Conservation (phyloP, 2,329 filamentous ascomycete genomes). For the Talaromyces sp. region DNA sequence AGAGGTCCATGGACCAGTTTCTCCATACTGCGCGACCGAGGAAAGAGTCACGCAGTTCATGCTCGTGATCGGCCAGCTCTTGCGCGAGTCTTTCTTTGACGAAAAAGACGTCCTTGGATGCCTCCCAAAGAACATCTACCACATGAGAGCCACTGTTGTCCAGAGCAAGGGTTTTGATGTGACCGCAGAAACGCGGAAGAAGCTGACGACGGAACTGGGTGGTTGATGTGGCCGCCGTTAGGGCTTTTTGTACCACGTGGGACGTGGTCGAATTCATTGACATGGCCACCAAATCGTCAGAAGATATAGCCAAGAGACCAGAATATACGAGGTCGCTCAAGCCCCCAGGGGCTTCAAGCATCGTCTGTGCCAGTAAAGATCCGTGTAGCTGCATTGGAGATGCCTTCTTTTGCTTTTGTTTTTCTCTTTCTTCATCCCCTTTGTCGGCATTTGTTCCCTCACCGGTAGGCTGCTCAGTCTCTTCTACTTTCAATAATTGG, state of each 20-base stretch:
- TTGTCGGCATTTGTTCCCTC: constrained; percentile 28
- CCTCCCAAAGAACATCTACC: constrained; percentile 60
- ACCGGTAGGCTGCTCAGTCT: constrained; percentile 44
- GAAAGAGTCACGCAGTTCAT: constrained; percentile 56
- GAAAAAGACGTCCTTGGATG: constrained; percentile 58
- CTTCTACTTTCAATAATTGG: constrained; percentile 55
- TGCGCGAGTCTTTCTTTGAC: constrained; percentile 63
- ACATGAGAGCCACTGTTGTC: constrained; percentile 61
- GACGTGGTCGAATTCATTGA: constrained; percentile 57
- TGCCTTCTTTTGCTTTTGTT: constrained; percentile 34
- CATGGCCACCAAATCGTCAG: constrained; percentile 56
- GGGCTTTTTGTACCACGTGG: constrained; percentile 58
- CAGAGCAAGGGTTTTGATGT: constrained; percentile 55
- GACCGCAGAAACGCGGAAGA: constrained; percentile 57
- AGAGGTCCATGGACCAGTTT: constrained; percentile 70
- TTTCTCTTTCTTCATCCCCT: constrained; percentile 7
- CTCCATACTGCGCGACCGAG: constrained; percentile 64
- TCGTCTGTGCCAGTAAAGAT: constrained; percentile 71
- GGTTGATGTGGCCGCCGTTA: constrained; percentile 50
- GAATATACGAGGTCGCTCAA: constrained; percentile 67
- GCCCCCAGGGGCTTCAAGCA: constrained; percentile 67
- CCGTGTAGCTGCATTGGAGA: constrained; percentile 63
- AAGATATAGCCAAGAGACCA: constrained; percentile 56
- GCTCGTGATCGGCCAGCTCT: constrained; percentile 55
- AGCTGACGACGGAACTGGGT: constrained; percentile 57